Conservation (phyloP, 1,284 basidiomycete species). For the Irpex lacteus region DNA sequence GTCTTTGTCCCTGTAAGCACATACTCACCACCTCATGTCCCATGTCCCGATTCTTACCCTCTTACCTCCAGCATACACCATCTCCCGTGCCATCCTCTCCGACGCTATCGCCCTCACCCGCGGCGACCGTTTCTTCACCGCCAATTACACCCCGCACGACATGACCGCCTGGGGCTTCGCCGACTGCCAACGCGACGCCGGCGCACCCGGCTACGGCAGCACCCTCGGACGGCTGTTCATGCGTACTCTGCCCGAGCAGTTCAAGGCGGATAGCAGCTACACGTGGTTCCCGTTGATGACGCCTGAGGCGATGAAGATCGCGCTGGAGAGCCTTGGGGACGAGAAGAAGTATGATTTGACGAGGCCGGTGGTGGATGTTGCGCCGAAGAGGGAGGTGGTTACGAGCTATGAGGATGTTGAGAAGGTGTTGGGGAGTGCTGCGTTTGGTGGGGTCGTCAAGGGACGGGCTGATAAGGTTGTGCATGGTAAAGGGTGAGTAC, state of each 20-base stretch:
- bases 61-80: constrained; percentile 62
- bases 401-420: constrained; percentile 50
- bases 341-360: constrained; percentile 49
- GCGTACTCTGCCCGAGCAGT: constrained; percentile 70
- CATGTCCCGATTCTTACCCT: neutral
- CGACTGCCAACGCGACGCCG: constrained; percentile 70
- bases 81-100: constrained; percentile 82
- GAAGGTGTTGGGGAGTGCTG: constrained; percentile 47
- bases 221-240: constrained; percentile 72
- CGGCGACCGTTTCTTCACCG: constrained; percentile 80
- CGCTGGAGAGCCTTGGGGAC: constrained; percentile 55
- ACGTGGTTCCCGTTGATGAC: constrained; percentile 88
- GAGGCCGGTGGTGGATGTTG: constrained; percentile 36
- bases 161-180: constrained; percentile 81
- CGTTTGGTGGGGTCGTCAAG: constrained; percentile 49
- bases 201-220: constrained; percentile 70
- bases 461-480: constrained; percentile 49
- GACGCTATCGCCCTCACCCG: constrained; percentile 87
- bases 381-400: constrained; percentile 30
- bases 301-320: constrained; percentile 59
- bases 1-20: constrained; percentile 69
- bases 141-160: constrained; percentile 80
- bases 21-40: neutral
- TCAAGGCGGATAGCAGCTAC: constrained; percentile 68
- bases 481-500: constrained; percentile 52